Evolutionary conservation across 192 early-diverging fungal species (phyloP).

Genomic region (Powellomyces hirtus): DNA sequence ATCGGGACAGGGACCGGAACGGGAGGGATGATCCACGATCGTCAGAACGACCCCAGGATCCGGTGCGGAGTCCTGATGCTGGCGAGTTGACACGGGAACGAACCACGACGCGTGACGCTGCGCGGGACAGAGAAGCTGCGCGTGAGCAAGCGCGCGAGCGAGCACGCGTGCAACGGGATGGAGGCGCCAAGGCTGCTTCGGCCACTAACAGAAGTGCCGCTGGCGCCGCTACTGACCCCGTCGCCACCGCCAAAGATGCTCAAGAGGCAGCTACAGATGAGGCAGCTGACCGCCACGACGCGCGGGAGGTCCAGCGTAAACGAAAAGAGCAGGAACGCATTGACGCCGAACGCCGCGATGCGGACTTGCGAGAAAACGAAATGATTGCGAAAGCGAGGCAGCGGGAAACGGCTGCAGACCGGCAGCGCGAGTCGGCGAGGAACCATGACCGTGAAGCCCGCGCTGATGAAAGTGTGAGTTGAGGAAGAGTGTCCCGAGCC

Average conservation of each 20-base stretch:
- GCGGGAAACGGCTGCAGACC: conserved; percentile 5
- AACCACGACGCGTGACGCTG: not conserved
- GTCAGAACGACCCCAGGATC: no score
- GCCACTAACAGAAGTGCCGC: not conserved
- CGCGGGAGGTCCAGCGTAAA: conserved; percentile 18
- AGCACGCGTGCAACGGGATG: not conserved
- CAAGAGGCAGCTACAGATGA: not conserved
- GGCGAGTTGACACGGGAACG: not conserved
- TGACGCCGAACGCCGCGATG: conserved; percentile 9
- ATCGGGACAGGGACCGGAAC: conserved; percentile 11
- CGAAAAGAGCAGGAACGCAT: conserved; percentile 20
- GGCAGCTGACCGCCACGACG: conserved; percentile 6
- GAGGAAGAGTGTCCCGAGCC: no score
- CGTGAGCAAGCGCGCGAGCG: not conserved
- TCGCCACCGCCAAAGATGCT: not conserved
- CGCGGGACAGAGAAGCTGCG: conserved; percentile 6
- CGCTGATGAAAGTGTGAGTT: conserved; percentile 24
- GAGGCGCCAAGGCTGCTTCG: not conserved
- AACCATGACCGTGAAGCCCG: conserved; percentile 6
- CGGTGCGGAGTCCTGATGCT: no score
- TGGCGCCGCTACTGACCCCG: not conserved
- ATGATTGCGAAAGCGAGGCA: conserved; percentile 21
- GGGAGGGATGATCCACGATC: not conserved
- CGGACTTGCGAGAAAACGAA: conserved; percentile 8
- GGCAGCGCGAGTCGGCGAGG: not conserved